phyloP scores from a whole-genome alignment of 345 rosid genomes.

The Diplotaxis tenuifolia region DNA sequence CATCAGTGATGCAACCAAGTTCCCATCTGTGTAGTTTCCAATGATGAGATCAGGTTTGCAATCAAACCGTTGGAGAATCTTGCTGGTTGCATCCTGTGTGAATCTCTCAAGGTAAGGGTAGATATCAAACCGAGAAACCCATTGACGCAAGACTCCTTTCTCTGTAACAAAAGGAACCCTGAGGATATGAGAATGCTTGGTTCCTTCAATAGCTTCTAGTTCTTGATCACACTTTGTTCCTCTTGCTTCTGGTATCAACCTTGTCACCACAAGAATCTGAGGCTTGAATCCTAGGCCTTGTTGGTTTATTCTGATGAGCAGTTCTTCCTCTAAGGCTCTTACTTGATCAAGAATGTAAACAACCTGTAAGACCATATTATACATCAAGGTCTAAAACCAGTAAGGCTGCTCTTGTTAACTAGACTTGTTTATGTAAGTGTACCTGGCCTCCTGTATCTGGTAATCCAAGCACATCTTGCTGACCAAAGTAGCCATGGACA shows the following conservation, averaged over 20 bases:
- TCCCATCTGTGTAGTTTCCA: slow-evolving; percentile 93
- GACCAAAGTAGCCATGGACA: slow-evolving; percentile 91
- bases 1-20: slow-evolving; percentile 85
- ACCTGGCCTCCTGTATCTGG: slow-evolving; percentile 99
- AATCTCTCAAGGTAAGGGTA: slow-evolving; percentile 87
- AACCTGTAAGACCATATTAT: slow-evolving; percentile 48
- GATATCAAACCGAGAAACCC: slow-evolving; percentile 91
- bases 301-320: slow-evolving; percentile 60
- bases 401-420: not conserved
- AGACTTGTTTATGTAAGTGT: not conserved
- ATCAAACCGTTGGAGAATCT: slow-evolving; percentile 58
- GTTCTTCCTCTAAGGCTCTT: slow-evolving; percentile 82
- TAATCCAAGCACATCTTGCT: slow-evolving; percentile 83
- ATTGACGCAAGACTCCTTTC: slow-evolving; percentile 64
- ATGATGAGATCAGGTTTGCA: slow-evolving; percentile 88
- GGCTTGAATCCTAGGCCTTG: slow-evolving; percentile 83
- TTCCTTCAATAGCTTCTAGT: slow-evolving; percentile 58
- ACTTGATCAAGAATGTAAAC: slow-evolving; percentile 99
- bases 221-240: slow-evolving; percentile 87
- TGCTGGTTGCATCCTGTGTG: slow-evolving; percentile 68
- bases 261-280: slow-evolving; percentile 80
- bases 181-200: slow-evolving; percentile 74
- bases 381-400: not conserved
- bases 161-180: slow-evolving; percentile 79
- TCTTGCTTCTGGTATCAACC: slow-evolving; percentile 76